phyloP scores from a whole-genome alignment of 352 stramenopile species.

The Pythium dissimile region DNA sequence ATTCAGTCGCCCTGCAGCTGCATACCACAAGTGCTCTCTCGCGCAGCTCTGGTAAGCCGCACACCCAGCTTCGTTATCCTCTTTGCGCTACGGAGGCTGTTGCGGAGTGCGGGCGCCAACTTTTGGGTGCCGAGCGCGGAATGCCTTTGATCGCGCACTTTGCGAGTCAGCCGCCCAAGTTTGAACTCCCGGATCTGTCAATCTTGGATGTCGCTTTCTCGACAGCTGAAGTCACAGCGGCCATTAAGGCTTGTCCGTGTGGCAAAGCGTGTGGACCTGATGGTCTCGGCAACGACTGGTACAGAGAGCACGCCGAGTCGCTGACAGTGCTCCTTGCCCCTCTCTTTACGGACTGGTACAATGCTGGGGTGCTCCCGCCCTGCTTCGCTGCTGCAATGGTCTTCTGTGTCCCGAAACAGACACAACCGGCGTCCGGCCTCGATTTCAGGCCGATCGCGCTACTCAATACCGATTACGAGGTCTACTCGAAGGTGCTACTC shows the following conservation, averaged over 20 bases:
- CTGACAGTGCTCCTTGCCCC: background rate
- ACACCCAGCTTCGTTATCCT: background rate
- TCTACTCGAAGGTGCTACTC: no score
- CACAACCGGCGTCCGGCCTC: background rate
- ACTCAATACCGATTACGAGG: background rate
- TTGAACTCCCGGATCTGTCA: background rate
- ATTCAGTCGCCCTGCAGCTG: background rate
- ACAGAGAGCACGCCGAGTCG: background rate
- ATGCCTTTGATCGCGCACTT: no score
- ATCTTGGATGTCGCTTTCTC: background rate
- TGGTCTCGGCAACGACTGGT: background rate
- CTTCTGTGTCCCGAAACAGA: no score
- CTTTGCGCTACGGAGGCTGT: background rate
- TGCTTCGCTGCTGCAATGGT: background rate
- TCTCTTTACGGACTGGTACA: background rate
- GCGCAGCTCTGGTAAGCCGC: background rate
- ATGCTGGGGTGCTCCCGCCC: background rate
- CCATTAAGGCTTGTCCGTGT: background rate
- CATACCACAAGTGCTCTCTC: background rate
- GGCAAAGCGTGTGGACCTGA: background rate
- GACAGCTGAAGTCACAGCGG: background rate
- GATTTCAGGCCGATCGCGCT: background rate
- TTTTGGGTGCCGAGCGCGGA: no score
- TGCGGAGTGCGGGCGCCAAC: no score
- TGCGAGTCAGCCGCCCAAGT: background rate